Evolutionary conservation across 257 asterid species (phyloP).

Genomic region (Knoxia roxburghii): DNA sequence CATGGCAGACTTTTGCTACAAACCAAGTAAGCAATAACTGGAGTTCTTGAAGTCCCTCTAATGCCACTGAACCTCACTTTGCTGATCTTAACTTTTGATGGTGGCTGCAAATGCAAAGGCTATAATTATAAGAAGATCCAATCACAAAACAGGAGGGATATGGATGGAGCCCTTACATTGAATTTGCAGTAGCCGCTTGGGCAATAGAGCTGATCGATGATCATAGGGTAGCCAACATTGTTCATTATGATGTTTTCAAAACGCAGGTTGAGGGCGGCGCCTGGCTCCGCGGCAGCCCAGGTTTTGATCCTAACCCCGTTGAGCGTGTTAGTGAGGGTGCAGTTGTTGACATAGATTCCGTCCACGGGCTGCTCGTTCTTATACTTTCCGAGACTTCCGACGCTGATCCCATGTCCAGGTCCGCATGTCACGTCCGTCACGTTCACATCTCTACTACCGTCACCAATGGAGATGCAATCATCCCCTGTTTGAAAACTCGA

Average conservation of each 20-base stretch:
- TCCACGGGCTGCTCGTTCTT: slow-evolving; percentile 17
- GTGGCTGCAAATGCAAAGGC: not conserved
- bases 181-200: slow-evolving; percentile 15
- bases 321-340: slow-evolving; percentile 9
- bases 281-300: slow-evolving; percentile 12
- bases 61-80: slow-evolving; percentile 21
- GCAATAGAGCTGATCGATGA: slow-evolving; percentile 26
- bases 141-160: too few relatives aligned
- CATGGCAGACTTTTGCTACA: slow-evolving; percentile 50
- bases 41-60: slow-evolving; percentile 34
- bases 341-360: slow-evolving; percentile 16
- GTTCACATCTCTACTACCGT: slow-evolving; percentile 15
- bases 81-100: slow-evolving; percentile 24
- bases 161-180: slow-evolving; percentile 4
- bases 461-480: slow-evolving; percentile 29
- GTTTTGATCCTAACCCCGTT: slow-evolving; percentile 25
- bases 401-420: slow-evolving; percentile 30
- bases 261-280: slow-evolving; percentile 16
- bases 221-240: slow-evolving; percentile 22
- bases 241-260: slow-evolving; percentile 20
- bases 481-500: slow-evolving; percentile 21
- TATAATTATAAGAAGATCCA: too few relatives aligned
- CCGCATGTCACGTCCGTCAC: slow-evolving; percentile 19
- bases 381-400: slow-evolving; percentile 24
- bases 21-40: slow-evolving; percentile 20